These are phyloP conservation scores for Puccinellia tenuiflora DNA, from an alignment of 176 grass and related monocot genomes.

Conservation along the genomic window DNA sequence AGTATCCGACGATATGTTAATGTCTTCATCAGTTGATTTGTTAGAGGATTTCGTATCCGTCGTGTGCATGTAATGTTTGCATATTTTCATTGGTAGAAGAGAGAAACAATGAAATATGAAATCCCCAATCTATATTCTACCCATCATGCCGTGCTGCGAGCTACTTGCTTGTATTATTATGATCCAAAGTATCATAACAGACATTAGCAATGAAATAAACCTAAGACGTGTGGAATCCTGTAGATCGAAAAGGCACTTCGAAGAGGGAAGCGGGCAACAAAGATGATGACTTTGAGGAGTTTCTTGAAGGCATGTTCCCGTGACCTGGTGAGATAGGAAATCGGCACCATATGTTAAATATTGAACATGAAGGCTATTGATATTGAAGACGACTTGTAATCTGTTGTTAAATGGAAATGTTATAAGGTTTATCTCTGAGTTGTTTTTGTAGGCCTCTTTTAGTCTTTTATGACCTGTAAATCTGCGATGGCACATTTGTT, in stretches of 20 bases:
- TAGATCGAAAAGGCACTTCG: conserved; percentile 34
- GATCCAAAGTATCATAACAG: background rate
- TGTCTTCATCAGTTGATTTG: background rate
- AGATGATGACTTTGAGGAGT: conserved; percentile 67
- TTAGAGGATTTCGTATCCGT: background rate
- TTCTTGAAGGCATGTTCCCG: conserved; percentile 80
- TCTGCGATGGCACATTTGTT: no score
- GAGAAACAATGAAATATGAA: background rate
- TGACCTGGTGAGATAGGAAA: conserved; percentile 19
- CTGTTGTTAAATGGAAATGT: background rate
- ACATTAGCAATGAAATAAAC: background rate
- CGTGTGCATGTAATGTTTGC: background rate
- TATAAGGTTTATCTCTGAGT: background rate
- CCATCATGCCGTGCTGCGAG: background rate
- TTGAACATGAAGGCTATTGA: background rate
- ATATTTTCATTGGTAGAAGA: background rate
- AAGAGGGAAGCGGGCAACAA: conserved; percentile 1
- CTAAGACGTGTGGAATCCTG: background rate
- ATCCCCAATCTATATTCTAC: background rate
- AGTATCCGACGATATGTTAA: background rate
- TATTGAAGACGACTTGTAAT: background rate
- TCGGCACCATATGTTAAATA: background rate
- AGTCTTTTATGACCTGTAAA: background rate
- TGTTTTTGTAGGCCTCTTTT: background rate
- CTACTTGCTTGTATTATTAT: background rate